Percentiles rank a stretch among this genome's conserved stretches.
phyloP scores from a whole-genome alignment of 768 basidiomycete species.

The Tylopilus plumbeoviolaceoides region DNA sequence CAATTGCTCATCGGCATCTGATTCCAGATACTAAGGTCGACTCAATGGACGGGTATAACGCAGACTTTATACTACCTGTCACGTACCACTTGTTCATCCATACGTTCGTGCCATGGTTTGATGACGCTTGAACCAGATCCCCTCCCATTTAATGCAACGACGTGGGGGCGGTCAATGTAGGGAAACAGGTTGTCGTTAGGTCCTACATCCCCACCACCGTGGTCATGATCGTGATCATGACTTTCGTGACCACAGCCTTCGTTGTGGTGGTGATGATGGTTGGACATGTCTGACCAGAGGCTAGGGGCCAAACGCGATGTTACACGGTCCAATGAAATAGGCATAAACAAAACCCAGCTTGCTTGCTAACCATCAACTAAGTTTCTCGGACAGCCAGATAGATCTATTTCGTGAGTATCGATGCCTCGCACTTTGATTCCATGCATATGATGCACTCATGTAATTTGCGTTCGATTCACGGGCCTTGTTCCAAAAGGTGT shows the following conservation, averaged over 20 bases:
- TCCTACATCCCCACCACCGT: slow-evolving; percentile 43
- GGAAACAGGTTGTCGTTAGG: slow-evolving; percentile 68
- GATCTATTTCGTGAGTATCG: slow-evolving; percentile 13
- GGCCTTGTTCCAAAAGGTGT: slow-evolving; percentile 64
- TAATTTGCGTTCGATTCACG: slow-evolving; percentile 89
- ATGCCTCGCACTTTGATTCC: slow-evolving; percentile 5
- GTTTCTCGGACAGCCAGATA: too few species aligned
- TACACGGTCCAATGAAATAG: slow-evolving; percentile 6
- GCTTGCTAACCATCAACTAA: background rate
- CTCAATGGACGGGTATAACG: slow-evolving; percentile 3
- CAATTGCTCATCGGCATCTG: slow-evolving; percentile 91
- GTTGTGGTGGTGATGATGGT: slow-evolving; percentile 39
- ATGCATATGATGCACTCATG: slow-evolving; percentile 52
- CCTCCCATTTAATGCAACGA: slow-evolving; percentile 70
- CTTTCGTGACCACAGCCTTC: slow-evolving; percentile 56
- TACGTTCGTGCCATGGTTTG: slow-evolving; percentile 83
- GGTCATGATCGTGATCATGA: slow-evolving; percentile 48
- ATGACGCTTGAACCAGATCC: slow-evolving; percentile 55
- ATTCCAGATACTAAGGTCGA: slow-evolving; percentile 64
- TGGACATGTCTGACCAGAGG: slow-evolving; percentile 8
- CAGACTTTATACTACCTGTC: background rate
- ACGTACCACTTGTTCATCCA: slow-evolving; percentile 65
- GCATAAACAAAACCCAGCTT: slow-evolving; percentile 9
- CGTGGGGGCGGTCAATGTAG: slow-evolving; percentile 76
- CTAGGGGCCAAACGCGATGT: too few species aligned